Evolutionary conservation across 495 filamentous ascomycete genomes (phyloP).

Genomic region (Penicillium dipodomyicola): DNA sequence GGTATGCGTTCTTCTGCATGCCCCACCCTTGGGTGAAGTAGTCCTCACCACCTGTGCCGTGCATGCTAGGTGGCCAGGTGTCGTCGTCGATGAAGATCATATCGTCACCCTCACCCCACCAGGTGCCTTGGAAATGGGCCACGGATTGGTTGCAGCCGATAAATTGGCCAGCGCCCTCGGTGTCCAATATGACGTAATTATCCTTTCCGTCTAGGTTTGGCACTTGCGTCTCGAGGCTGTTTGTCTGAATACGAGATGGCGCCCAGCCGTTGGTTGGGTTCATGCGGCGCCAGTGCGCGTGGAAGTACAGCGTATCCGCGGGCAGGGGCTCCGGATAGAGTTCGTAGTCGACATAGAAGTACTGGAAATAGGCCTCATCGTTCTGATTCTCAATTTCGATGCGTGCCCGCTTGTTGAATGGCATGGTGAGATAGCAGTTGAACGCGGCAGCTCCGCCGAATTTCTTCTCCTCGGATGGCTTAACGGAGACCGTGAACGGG

Average conservation of each 20-base stretch:
- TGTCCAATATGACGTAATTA: constrained; percentile 11
- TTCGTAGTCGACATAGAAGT: constrained; percentile 30
- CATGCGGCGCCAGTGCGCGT: constrained; percentile 25
- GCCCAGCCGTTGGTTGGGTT: constrained; percentile 28
- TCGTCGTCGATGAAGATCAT: constrained; percentile 32
- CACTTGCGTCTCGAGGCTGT: no score
- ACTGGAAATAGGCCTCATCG: constrained; percentile 22
- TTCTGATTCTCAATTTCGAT: no score
- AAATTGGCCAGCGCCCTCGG: constrained; percentile 19
- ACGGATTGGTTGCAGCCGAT: constrained; percentile 29
- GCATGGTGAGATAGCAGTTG: no score
- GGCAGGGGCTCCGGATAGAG: constrained; percentile 22
- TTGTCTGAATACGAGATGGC: constrained; percentile 5
- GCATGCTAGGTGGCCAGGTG: constrained; percentile 26
- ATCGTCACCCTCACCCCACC: constrained; percentile 29
- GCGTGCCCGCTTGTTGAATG: no score
- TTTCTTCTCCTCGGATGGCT: no score
- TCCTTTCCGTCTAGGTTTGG: no score
- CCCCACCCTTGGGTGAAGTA: no score
- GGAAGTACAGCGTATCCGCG: constrained; percentile 25
- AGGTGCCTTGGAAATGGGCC: constrained; percentile 22
- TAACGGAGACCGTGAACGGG: no score
- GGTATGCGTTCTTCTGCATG: constrained; percentile 19
- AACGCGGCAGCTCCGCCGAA: no score
- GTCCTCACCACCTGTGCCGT: constrained; percentile 22